Evolutionary conservation across 2,329 filamentous ascomycete genomes (phyloP).

Genomic region (Aureobasidium sp.): DNA sequence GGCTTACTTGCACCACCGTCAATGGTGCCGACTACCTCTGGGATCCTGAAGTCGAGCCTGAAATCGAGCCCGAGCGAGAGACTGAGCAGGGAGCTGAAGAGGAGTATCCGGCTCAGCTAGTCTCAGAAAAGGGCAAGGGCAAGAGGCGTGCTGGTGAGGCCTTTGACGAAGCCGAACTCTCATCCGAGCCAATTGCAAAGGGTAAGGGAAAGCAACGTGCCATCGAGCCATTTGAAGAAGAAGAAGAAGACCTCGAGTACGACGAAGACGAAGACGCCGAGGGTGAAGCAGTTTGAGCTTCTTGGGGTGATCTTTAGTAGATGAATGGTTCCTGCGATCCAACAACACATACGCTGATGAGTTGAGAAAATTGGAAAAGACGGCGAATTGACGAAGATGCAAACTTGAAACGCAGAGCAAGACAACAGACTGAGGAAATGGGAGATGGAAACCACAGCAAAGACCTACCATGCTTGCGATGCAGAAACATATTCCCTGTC

Average conservation of each 20-base stretch:
- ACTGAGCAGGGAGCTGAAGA: background rate
- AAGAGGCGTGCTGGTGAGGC: background rate
- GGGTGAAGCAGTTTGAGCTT: background rate
- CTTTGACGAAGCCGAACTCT: background rate
- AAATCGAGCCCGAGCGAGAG: background rate
- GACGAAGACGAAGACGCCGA: background rate
- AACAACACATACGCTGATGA: background rate
- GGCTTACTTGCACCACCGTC: constrained; percentile 41
- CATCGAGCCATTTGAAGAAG: background rate
- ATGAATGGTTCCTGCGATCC: background rate
- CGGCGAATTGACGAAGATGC: background rate
- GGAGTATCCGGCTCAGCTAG: background rate
- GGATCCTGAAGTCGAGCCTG: constrained; percentile 10
- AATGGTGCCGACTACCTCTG: constrained; percentile 20
- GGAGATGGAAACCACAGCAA: background rate
- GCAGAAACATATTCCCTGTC: background rate
- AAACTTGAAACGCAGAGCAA: background rate
- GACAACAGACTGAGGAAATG: background rate
- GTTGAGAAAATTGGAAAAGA: background rate
- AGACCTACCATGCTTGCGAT: background rate
- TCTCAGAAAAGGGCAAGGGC: constrained; percentile 10
- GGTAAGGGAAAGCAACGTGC: background rate
- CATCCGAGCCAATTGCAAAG: background rate
- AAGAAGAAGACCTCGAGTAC: background rate
- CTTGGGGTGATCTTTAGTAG: background rate